These are phyloP conservation scores for Eurotiales sp. DNA, from an alignment of 2,329 filamentous ascomycete genomes.

Conservation along the genomic window DNA sequence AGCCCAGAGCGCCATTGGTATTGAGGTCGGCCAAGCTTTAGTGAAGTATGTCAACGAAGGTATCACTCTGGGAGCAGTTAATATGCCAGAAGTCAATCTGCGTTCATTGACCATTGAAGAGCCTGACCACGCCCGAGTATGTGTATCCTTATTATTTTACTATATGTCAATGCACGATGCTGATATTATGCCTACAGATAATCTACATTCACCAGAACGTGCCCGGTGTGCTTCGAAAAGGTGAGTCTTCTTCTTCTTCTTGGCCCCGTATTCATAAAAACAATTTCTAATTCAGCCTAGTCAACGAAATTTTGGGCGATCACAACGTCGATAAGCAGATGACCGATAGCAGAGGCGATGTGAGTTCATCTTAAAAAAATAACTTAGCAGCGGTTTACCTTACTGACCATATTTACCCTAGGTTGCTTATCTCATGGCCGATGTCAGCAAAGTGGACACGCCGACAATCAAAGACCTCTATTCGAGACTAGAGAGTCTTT, in stretches of 20 bases:
- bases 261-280: background rate
- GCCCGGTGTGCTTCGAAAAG: constrained; percentile 85
- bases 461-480: constrained; percentile 82
- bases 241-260: constrained; percentile 37
- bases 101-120: constrained; percentile 88
- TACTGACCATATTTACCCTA: constrained; percentile 31
- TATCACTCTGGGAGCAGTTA: constrained; percentile 85
- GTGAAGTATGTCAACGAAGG: constrained; percentile 96
- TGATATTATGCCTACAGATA: constrained; percentile 48
- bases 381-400: background rate
- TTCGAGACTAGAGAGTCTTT: constrained; percentile 74
- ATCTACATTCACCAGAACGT: constrained; percentile 98
- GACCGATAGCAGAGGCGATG: constrained; percentile 88
- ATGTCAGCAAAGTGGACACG: constrained; percentile 81
- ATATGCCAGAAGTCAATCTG: constrained; percentile 90
- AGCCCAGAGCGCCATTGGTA: constrained; percentile 90
- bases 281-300: constrained; percentile 41
- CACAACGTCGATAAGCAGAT: constrained; percentile 99
- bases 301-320: constrained; percentile 89
- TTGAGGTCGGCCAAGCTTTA: constrained; percentile 84
- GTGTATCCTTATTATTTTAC: constrained; percentile 20
- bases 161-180: background rate
- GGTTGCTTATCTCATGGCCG: constrained; percentile 95
- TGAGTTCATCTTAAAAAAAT: constrained; percentile 37
- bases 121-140: constrained; percentile 76